These are phyloP conservation scores for Clitopilus passeckerianus DNA, from an alignment of 768 basidiomycete genomes.

Conservation along the genomic window DNA sequence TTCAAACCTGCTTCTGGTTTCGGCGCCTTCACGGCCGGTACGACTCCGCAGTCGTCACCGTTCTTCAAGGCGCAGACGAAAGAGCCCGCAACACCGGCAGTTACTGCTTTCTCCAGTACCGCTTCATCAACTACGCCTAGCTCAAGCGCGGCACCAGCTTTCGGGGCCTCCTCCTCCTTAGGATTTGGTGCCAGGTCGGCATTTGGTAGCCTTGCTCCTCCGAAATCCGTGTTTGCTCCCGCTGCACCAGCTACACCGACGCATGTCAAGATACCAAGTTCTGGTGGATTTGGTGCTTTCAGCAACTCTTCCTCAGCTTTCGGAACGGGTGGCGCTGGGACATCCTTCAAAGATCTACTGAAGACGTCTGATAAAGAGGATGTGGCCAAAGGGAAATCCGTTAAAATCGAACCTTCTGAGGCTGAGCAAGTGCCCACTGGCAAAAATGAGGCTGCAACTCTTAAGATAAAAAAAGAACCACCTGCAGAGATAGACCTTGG, in stretches of 20 bases:
- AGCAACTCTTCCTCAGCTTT: slow-evolving; percentile 38
- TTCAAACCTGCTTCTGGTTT: slow-evolving; percentile 41
- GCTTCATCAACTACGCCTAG: slow-evolving; percentile 11
- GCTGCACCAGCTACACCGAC: slow-evolving; percentile 16
- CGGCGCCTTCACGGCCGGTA: slow-evolving; percentile 41
- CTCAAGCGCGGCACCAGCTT: slow-evolving; percentile 21
- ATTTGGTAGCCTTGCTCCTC: slow-evolving; percentile 33
- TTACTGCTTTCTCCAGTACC: slow-evolving; percentile 29
- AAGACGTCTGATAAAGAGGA: slow-evolving; percentile 18
- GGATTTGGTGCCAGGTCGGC: slow-evolving; percentile 14
- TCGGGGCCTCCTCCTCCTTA: slow-evolving; percentile 32
- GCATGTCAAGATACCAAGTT: slow-evolving; percentile 19
- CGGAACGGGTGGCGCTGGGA: slow-evolving; percentile 30
- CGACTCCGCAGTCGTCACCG: slow-evolving; percentile 40
- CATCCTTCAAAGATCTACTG: slow-evolving; percentile 60
- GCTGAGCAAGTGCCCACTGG: neutral
- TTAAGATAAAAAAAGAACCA: too few species aligned
- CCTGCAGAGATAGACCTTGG: too few species aligned
- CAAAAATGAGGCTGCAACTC: too few species aligned
- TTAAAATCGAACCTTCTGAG: neutral
- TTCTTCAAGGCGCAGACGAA: slow-evolving; percentile 39
- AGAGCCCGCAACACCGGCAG: slow-evolving; percentile 24
- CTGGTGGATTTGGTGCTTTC: slow-evolving; percentile 50
- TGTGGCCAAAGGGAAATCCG: slow-evolving; percentile 6
- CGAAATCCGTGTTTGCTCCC: slow-evolving; percentile 27